Evolutionary conservation across 2,329 filamentous ascomycete species (phyloP).

Genomic region (Colletotrichum sp.): DNA sequence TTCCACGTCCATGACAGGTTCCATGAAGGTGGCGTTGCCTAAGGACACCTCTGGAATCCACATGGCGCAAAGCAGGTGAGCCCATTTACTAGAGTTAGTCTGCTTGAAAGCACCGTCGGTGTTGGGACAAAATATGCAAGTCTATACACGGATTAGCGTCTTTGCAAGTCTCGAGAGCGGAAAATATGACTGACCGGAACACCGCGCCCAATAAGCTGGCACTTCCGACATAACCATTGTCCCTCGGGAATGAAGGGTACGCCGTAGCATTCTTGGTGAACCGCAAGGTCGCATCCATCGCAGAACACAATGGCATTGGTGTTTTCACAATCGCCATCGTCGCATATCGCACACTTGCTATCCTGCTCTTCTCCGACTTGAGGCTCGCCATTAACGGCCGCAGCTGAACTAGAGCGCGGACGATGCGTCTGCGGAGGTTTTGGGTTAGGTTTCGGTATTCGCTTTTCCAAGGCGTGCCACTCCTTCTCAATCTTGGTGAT

Average conservation of each 20-base stretch:
- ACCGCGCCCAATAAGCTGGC: constrained; percentile 91
- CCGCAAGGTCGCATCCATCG: constrained; percentile 95
- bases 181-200: constrained; percentile 67
- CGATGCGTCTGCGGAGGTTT: constrained; percentile 95
- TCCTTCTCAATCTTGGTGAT: constrained; percentile 99
- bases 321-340: constrained; percentile 99
- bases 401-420: constrained; percentile 90
- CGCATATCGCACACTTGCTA: constrained; percentile 96
- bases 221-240: constrained; percentile 97
- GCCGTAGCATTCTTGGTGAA: constrained; percentile 98
- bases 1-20: constrained; percentile 96
- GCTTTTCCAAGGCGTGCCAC: constrained; percentile 94
- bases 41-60: constrained; percentile 98
- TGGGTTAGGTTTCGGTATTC: constrained; percentile 95
- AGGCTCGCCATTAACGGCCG: constrained; percentile 93
- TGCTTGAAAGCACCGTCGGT: constrained; percentile 98
- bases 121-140: constrained; percentile 98
- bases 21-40: constrained; percentile 97
- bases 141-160: constrained; percentile 48
- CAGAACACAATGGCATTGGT: constrained; percentile 99
- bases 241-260: constrained; percentile 98
- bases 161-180: neutral
- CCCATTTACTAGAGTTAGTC: constrained; percentile 95
- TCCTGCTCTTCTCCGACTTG: constrained; percentile 91
- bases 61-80: constrained; percentile 93